These are phyloP conservation scores for Trifolium fragiferum DNA, from an alignment of 306 rosid genomes.

Conservation along the genomic window DNA sequence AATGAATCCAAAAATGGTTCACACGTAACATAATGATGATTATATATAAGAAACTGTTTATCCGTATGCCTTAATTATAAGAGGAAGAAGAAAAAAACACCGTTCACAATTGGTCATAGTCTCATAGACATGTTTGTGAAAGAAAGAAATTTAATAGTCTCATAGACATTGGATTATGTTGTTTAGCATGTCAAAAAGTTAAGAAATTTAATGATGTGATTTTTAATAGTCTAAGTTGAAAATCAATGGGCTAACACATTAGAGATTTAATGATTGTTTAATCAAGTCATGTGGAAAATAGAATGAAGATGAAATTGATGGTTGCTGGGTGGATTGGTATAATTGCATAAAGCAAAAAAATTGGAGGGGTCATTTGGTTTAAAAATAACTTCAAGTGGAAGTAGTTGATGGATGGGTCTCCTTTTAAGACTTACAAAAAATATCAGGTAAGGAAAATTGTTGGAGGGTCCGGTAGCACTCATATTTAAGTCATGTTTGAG, in stretches of 20 bases:
- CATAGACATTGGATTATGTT: not conserved
- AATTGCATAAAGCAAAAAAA: conserved; percentile 17
- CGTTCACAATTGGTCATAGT: conserved; percentile 3
- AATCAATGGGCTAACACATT: conserved; percentile 30
- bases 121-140: too few species aligned
- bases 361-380: conserved; percentile 30
- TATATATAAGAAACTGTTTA: conserved; percentile 2
- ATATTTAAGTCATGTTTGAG: too few species aligned
- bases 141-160: too few species aligned
- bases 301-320: conserved; percentile 31
- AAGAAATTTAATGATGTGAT: conserved; percentile 21
- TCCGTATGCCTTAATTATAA: not conserved
- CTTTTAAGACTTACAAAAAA: conserved; percentile 8
- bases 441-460: conserved; percentile 18
- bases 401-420: conserved; percentile 41
- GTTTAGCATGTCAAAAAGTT: not conserved
- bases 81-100: not conserved
- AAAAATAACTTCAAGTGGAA: conserved; percentile 37
- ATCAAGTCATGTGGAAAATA: conserved; percentile 37
- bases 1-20: too few species aligned
- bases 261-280: conserved; percentile 4
- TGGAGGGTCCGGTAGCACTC: conserved; percentile 28
- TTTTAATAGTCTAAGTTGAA: conserved; percentile 1
- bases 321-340: conserved; percentile 23
- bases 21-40: not conserved